Conservation (phyloP, 192 early-diverging fungal species). For the Spizellomyces punctatus region DNA sequence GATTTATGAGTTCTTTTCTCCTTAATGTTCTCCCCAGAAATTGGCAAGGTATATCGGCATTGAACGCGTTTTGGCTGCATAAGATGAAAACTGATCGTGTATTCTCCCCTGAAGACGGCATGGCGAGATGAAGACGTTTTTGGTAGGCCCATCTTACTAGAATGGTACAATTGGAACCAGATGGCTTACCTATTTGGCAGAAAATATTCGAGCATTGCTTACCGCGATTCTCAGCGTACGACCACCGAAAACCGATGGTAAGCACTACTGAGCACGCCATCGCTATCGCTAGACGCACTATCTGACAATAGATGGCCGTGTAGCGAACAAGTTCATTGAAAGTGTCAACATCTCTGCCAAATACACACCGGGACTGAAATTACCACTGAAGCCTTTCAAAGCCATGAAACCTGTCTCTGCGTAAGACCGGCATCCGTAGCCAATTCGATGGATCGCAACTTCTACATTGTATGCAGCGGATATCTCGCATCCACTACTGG, state of each 20-base stretch:
- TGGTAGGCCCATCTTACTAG: conserved; percentile 11
- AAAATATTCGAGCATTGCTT: conserved; percentile 42
- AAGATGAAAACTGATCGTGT: background rate
- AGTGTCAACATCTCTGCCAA: conserved; percentile 36
- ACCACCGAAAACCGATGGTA: conserved; percentile 46
- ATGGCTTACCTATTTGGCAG: background rate
- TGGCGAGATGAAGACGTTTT: conserved; percentile 37
- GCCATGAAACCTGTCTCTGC: background rate
- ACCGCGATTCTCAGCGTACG: conserved; percentile 29
- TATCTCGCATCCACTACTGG: no score
- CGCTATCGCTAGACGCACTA: no score
- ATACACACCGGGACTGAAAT: conserved; percentile 40
- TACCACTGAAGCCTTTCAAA: conserved; percentile 37
- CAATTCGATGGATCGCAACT: no score
- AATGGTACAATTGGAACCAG: no score
- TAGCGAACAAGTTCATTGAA: conserved; percentile 48
- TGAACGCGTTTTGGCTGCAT: background rate
- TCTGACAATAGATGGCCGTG: background rate
- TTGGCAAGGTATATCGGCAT: background rate
- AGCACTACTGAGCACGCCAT: background rate
- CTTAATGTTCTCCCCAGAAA: no score
- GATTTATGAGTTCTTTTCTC: no score
- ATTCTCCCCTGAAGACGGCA: conserved; percentile 7
- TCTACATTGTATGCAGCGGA: no score
- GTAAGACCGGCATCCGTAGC: no score